These are phyloP conservation scores for Uronychia setigera DNA, from an alignment of 73 alveolate species.

Conservation along the genomic window DNA sequence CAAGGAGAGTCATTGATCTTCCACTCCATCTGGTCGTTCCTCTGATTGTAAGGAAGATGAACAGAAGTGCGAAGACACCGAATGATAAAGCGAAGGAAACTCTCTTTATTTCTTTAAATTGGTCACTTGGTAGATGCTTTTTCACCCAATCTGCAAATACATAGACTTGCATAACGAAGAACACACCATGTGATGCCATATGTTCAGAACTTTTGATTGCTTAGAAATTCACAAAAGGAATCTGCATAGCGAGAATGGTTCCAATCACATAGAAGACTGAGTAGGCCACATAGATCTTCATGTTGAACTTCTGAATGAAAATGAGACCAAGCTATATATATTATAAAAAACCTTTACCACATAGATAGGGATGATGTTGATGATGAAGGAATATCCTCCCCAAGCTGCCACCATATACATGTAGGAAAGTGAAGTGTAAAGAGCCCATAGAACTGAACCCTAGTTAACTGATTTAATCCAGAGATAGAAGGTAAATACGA, in stretches of 20 bases:
- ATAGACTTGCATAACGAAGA: slow-evolving; percentile 56
- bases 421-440: slow-evolving; percentile 69
- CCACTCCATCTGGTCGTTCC: slow-evolving; percentile 78
- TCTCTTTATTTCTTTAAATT: slow-evolving; percentile 38
- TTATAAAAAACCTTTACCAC: slow-evolving; percentile 11
- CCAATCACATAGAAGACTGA: slow-evolving; percentile 81
- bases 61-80: slow-evolving; percentile 34
- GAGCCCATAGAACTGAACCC: slow-evolving; percentile 83
- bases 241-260: slow-evolving; percentile 84
- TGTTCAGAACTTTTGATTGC: slow-evolving; percentile 69
- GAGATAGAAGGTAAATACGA: slow-evolving; percentile 82
- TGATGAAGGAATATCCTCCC: slow-evolving; percentile 92
- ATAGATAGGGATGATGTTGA: slow-evolving; percentile 84
- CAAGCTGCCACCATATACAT: slow-evolving; percentile 91
- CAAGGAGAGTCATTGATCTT: slow-evolving; percentile 75
- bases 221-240: slow-evolving; percentile 72
- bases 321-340: slow-evolving; percentile 63
- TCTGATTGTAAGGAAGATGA: slow-evolving; percentile 49
- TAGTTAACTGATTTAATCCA: slow-evolving; percentile 88
- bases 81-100: slow-evolving; percentile 37
- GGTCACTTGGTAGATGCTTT: slow-evolving; percentile 42
- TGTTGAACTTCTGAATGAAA: slow-evolving; percentile 68
- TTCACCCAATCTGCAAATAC: slow-evolving; percentile 45
- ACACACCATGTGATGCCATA: slow-evolving; percentile 69
- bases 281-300: slow-evolving; percentile 78